Evolutionary conservation across 1,284 basidiomycete species (phyloP).

Genomic region (Sporisorium reilianum): DNA sequence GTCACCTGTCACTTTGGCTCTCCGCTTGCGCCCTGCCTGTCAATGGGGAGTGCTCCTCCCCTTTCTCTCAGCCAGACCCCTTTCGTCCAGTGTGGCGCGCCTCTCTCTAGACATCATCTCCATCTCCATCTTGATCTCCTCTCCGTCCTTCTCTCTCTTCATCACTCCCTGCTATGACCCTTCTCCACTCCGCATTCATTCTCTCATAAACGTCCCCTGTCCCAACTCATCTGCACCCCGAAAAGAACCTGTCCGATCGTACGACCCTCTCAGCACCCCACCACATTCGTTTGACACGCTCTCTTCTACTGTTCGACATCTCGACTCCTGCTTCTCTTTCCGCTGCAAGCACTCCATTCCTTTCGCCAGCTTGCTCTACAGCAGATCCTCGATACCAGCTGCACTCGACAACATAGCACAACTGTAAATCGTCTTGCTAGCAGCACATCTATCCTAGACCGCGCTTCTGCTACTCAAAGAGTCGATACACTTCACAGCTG

Average conservation of each 20-base stretch:
- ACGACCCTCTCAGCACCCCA: not conserved
- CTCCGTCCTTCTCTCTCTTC: not conserved
- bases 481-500: too few relatives aligned
- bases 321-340: not conserved
- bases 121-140: not conserved
- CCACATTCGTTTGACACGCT: conserved; percentile 8
- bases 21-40: conserved; percentile 20
- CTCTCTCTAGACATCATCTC: not conserved
- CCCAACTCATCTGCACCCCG: not conserved
- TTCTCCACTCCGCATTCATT: not conserved
- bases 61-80: not conserved
- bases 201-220: conserved; percentile 3
- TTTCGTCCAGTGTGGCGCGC: not conserved
- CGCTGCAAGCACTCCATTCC: not conserved
- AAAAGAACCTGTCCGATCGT: not conserved
- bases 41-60: conserved; percentile 1
- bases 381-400: not conserved
- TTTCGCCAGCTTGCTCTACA: not conserved
- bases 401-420: too few relatives aligned
- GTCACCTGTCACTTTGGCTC: conserved; percentile 13
- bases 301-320: not conserved
- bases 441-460: not conserved
- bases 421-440: not conserved
- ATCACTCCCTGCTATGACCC: not conserved
- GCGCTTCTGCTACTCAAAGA: too few relatives aligned